phyloP scores from a whole-genome alignment of 164 flowering plant species.

The Berberis vulgaris region DNA sequence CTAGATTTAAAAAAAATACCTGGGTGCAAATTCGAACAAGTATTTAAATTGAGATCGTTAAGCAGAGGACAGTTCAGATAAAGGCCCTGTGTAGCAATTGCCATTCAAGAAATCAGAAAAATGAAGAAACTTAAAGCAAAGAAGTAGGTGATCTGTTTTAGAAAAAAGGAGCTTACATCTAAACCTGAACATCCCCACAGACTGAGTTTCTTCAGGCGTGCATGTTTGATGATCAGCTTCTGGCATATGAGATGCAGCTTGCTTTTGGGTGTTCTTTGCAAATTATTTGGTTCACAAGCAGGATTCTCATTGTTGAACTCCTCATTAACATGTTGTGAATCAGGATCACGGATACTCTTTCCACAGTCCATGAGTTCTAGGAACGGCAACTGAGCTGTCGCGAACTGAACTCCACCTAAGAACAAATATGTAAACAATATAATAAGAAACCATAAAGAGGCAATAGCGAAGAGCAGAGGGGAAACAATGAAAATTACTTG shows the following conservation, averaged over 20 bases:
- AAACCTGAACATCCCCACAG: slow-evolving; percentile 98
- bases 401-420: slow-evolving; percentile 95
- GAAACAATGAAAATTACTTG: slow-evolving; percentile 43
- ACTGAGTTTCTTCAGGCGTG: slow-evolving; percentile 75
- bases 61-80: slow-evolving; percentile 84
- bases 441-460: background rate
- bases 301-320: slow-evolving; percentile 6
- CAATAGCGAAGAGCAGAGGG: background rate
- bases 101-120: slow-evolving; percentile 11
- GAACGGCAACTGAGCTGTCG: slow-evolving; percentile 85
- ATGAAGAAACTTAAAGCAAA: background rate
- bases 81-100: slow-evolving; percentile 56
- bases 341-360: slow-evolving; percentile 70
- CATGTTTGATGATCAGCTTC: slow-evolving; percentile 86
- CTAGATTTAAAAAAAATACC: slow-evolving; percentile 28
- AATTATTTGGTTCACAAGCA: slow-evolving; percentile 18
- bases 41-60: slow-evolving; percentile 71
- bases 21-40: slow-evolving; percentile 79
- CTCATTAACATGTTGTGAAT: slow-evolving; percentile 23
- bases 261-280: slow-evolving; percentile 23
- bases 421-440: background rate
- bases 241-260: slow-evolving; percentile 56
- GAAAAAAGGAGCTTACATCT: slow-evolving; percentile 48
- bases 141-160: background rate
- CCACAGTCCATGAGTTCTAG: slow-evolving; percentile 97